Percentiles rank a stretch among this genome's conserved stretches.
Evolutionary conservation across 345 rosid species (phyloP).

Genomic region (Ceriops zippeliana): DNA sequence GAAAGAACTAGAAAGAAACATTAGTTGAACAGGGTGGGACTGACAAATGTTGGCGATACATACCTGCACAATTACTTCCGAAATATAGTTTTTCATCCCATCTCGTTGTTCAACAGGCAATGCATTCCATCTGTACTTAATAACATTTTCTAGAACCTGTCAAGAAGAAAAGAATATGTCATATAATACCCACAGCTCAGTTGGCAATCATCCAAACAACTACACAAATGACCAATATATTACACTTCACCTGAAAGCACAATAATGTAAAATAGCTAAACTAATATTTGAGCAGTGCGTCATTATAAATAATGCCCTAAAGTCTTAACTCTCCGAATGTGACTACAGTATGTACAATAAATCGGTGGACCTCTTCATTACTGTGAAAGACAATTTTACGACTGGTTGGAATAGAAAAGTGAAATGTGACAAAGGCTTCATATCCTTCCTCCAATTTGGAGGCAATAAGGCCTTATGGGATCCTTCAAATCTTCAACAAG

Average conservation of each 20-base stretch:
- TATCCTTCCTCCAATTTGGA: no score
- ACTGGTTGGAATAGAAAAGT: background rate
- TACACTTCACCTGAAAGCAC: background rate
- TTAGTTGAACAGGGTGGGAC: no score
- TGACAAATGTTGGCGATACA: background rate
- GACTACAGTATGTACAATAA: background rate
- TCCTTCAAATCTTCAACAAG: no score
- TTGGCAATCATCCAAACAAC: background rate
- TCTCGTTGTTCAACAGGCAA: slow-evolving; percentile 94
- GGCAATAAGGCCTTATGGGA: no score
- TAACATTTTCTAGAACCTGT: slow-evolving; percentile 96
- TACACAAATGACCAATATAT: background rate
- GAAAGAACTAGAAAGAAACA: no score
- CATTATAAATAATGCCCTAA: no score
- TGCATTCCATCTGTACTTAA: slow-evolving; percentile 98
- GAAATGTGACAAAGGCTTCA: no score
- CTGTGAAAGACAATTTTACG: background rate
- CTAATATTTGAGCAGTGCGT: no score
- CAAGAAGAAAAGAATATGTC: slow-evolving; percentile 1
- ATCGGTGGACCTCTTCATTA: background rate
- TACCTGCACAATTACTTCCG: slow-evolving; percentile 99
- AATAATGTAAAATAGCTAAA: background rate
- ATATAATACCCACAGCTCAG: background rate
- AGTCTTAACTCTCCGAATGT: background rate
- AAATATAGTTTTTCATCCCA: slow-evolving; percentile 98